These are phyloP conservation scores for Kodamaea kaohsiungensis DNA, from an alignment of 805 yeast genomes.

Conservation along the genomic window DNA sequence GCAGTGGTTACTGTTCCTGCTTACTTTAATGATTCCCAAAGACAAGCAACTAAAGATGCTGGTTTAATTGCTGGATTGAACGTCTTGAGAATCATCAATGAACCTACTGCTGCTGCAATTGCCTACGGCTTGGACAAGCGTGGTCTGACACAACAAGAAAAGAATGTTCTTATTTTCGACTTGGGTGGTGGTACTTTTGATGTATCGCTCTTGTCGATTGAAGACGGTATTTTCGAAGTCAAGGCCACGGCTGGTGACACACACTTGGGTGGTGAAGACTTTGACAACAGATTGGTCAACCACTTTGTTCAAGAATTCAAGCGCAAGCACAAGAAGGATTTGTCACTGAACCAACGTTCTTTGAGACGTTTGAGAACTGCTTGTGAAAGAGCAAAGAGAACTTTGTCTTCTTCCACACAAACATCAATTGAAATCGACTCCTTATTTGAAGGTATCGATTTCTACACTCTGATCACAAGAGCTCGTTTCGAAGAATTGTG, in stretches of 20 bases:
- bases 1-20: slow-evolving; percentile 48
- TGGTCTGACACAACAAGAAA: slow-evolving; percentile 58
- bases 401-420: slow-evolving; percentile 91
- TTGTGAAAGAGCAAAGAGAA: slow-evolving; percentile 97
- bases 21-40: slow-evolving; percentile 44
- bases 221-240: slow-evolving; percentile 90
- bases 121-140: slow-evolving; percentile 53
- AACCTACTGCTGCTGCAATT: slow-evolving; percentile 49
- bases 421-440: slow-evolving; percentile 96
- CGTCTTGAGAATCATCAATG: slow-evolving; percentile 45
- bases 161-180: slow-evolving; percentile 89
- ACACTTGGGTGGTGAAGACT: slow-evolving; percentile 97
- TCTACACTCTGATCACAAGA: slow-evolving; percentile 92
- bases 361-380: slow-evolving; percentile 94
- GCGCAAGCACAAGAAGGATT: slow-evolving; percentile 88
- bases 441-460: slow-evolving; percentile 90
- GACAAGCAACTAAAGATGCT: slow-evolving; percentile 48
- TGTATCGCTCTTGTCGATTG: slow-evolving; percentile 84
- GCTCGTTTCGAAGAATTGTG: slow-evolving; percentile 98
- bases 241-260: slow-evolving; percentile 96
- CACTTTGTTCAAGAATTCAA: slow-evolving; percentile 91
- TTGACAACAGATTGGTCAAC: slow-evolving; percentile 84
- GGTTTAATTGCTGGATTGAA: slow-evolving; percentile 49
- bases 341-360: slow-evolving; percentile 79
- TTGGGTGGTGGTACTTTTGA: slow-evolving; percentile 98